Percentiles rank a stretch among this genome's conserved stretches.
These are phyloP conservation scores for Phialophora verrucosa DNA, from an alignment of 2,329 filamentous ascomycete genomes.

Conservation along the genomic window DNA sequence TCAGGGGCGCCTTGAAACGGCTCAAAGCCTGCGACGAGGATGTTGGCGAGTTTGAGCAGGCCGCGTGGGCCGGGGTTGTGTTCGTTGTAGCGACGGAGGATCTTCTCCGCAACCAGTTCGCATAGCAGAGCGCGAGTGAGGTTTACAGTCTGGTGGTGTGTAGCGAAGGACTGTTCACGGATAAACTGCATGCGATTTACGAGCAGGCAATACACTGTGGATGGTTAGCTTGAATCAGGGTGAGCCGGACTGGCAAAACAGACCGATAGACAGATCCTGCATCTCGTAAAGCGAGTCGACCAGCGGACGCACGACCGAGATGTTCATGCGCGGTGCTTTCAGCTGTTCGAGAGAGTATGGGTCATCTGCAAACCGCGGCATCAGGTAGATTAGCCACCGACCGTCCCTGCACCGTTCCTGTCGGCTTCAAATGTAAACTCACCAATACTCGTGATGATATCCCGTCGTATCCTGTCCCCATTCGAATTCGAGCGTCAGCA, in stretches of 20 bases:
- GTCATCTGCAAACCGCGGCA: constrained; percentile 55
- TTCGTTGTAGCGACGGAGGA: constrained; percentile 78
- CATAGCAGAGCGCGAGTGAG: constrained; percentile 78
- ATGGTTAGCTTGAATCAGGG: neutral
- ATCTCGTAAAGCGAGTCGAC: constrained; percentile 83
- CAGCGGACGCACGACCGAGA: constrained; percentile 76
- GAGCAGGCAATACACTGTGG: constrained; percentile 76
- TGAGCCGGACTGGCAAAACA: constrained; percentile 31
- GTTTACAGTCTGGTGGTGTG: constrained; percentile 80
- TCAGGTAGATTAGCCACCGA: neutral
- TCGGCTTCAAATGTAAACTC: constrained; percentile 8
- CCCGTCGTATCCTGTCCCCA: constrained; percentile 39
- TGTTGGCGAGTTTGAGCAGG: constrained; percentile 74
- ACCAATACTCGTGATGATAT: constrained; percentile 42
- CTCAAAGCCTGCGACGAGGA: constrained; percentile 81
- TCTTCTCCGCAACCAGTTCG: constrained; percentile 77
- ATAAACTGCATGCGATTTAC: constrained; percentile 82
- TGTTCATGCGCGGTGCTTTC: constrained; percentile 79
- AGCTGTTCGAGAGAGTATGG: constrained; percentile 76
- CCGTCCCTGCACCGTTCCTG: neutral
- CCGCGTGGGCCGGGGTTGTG: constrained; percentile 73
- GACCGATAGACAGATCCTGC: constrained; percentile 78
- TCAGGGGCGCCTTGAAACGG: constrained; percentile 82
- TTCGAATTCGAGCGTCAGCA: neutral
- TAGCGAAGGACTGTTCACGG: constrained; percentile 74